phyloP scores from a whole-genome alignment of 164 flowering plant species.

The grape (Vitis vinifera) region ASM3070453v1 NC_081808.1:5327001-5327500 shows the following conservation, averaged over 20 bases:
- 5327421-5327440: constrained; percentile 13
- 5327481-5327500: constrained; percentile 98
- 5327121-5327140: too few species aligned
- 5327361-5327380: background rate
- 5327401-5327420: constrained; percentile 1
- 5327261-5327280: constrained; percentile 95
- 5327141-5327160: too few species aligned
- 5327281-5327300: constrained; percentile 71
- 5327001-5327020: too few species aligned
- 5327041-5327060: too few species aligned
- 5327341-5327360: constrained; percentile 41
- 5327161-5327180: too few species aligned
- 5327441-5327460: constrained; percentile 77
- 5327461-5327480: constrained; percentile 96
- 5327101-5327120: too few species aligned
- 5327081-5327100: too few species aligned
- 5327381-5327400: background rate
- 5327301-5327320: constrained; percentile 94
- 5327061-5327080: too few species aligned
- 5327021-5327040: too few species aligned
- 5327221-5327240: constrained; percentile 53
- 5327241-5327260: constrained; percentile 82
- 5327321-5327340: constrained; percentile 91
- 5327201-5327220: background rate
- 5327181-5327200: background rate